Evolutionary conservation across 2,329 filamentous ascomycete genomes (phyloP), one percentile per base, ranked within the genome.

Genomic region (Neonectria faginata): DNA sequence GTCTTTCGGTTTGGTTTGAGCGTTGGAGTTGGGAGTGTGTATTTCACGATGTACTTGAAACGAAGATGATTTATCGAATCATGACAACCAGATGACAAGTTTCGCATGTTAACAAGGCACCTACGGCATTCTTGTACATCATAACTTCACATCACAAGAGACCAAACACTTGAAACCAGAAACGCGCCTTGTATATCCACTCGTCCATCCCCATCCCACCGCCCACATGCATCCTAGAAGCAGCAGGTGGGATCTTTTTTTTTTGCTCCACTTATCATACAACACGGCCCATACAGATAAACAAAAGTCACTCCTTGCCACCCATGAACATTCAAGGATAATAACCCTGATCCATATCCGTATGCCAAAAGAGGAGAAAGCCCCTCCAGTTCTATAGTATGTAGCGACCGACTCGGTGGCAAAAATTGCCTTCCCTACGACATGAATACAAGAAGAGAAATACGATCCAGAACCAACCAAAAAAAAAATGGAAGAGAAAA

Each of bases 371-470:
- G 29, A 18, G 8, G 48, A 51, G 16, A 51, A 31, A 29, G 31
- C 51, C 20, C 44, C 27, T 42, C 57, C 47, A 31, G 52, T 54
- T 61, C 53, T 65, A 61, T 64, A 51, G 39, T 59, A 59, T 58
- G 59, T 47, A 57, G 51, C 60, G 55, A 66, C 64, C 51, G 60
- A 52, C 55, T 63, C 63, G 14, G 51, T 54, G 51, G 45, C 36
- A 18, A 25, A 22, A 50, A 54, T n/a, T 41, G 51, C 61, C 51
- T 60, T 56, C 56, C 56, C 57, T 58, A 48, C 14, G 45, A 58
- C 63, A 58, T 65, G 48, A 58, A 62, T 62, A 58, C 58, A 65
- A 58, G 58, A 65, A 56, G 44, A 45, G 56, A 56, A 64, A 45
- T 27, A 36, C 45, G 33, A 51, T 55, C 45, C 52, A 58, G 44